These are phyloP conservation scores for Solanum lycopersicoides DNA, from an alignment of 257 asterid species.

Conservation along the genomic window DNA sequence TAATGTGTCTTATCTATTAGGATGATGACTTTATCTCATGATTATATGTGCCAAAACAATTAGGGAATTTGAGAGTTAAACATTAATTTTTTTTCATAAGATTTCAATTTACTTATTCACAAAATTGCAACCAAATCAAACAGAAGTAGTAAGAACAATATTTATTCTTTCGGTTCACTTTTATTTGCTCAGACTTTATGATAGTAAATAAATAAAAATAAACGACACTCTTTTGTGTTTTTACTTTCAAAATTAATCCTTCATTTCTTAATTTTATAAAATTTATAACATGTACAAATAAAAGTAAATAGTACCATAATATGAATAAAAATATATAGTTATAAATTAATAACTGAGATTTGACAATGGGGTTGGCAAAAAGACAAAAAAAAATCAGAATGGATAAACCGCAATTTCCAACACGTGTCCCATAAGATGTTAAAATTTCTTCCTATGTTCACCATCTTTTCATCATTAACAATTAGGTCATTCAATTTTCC, in stretches of 20 bases:
- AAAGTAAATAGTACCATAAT: not conserved
- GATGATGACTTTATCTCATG: not conserved
- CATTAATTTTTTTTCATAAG: not conserved
- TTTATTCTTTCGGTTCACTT: not conserved
- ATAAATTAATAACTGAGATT: not conserved
- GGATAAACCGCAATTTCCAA: not conserved
- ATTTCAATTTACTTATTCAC: not conserved
- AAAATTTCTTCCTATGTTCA: not conserved
- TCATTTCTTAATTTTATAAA: not conserved
- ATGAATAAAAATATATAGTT: not conserved
- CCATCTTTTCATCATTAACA: not conserved
- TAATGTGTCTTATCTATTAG: not conserved
- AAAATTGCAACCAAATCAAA: too few relatives aligned
- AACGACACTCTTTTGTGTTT: not conserved
- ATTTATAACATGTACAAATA: not conserved
- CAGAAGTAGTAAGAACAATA: not conserved
- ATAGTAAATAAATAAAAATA: too few relatives aligned
- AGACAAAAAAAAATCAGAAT: not conserved
- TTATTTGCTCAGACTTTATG: too few relatives aligned
- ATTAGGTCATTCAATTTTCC: not conserved
- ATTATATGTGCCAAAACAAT: not conserved
- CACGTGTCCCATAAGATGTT: not conserved
- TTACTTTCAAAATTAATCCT: not conserved
- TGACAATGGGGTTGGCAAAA: not conserved
- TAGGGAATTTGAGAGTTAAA: not conserved